Conservation (phyloP, 2,329 filamentous ascomycete species). For the Sclerotiophoma versabilis region DNA sequence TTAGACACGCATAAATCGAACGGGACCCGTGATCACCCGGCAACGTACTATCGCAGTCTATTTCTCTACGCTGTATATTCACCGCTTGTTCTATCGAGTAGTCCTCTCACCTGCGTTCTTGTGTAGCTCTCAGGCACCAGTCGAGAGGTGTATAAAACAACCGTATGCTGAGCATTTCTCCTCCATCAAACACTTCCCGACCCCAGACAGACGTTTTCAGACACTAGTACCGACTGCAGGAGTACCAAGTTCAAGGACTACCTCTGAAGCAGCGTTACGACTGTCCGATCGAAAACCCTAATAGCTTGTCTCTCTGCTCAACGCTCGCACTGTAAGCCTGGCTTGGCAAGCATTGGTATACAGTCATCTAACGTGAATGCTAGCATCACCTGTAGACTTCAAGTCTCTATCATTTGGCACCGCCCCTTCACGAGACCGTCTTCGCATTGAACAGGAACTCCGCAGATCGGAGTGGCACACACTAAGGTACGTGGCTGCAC, state of each 20-base stretch:
- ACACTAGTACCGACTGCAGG: background rate
- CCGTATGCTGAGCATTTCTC: background rate
- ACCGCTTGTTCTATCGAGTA: slow-evolving; percentile 4
- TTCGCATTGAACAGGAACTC: background rate
- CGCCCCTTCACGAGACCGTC: background rate
- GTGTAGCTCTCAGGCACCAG: slow-evolving; percentile 10
- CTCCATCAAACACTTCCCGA: background rate
- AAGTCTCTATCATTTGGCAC: background rate
- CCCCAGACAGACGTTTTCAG: background rate
- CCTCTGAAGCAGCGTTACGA: background rate
- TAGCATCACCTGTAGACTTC: background rate
- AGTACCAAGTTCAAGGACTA: background rate
- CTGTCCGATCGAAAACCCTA: background rate
- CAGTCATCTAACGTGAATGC: background rate
- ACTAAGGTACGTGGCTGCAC: background rate
- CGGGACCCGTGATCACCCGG: background rate
- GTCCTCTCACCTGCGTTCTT: slow-evolving; percentile 8
- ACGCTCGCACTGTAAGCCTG: background rate
- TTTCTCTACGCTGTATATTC: background rate
- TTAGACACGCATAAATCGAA: background rate
- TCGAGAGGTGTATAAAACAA: background rate
- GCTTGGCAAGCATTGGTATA: background rate
- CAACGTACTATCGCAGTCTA: background rate
- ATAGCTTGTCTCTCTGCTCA: background rate
- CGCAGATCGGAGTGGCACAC: background rate